A percentile compares a stretch with the other conserved stretches of the same genome.
phyloP scores from a whole-genome alignment of 768 basidiomycete species.

The Rhodosporidiobolus odoratus region DNA sequence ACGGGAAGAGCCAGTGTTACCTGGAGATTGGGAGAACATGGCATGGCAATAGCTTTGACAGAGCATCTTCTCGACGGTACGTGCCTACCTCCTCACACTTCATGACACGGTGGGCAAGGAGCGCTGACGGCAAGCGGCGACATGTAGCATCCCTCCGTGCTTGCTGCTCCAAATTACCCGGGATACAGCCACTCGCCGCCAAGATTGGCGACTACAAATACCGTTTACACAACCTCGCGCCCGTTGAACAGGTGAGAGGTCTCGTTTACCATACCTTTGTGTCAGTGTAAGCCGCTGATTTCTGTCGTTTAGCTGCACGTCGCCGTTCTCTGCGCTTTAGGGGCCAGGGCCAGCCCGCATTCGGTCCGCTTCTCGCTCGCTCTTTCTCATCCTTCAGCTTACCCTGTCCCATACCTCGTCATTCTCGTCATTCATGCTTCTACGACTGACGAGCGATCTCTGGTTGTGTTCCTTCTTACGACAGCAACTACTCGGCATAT shows the following conservation, averaged over 20 bases:
- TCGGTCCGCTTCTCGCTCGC: slow-evolving; percentile 1
- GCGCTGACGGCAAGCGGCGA: neutral
- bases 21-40: slow-evolving; percentile 10
- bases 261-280: neutral
- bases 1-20: slow-evolving; percentile 4
- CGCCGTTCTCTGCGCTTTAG: slow-evolving; percentile 29
- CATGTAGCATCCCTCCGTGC: slow-evolving; percentile 13
- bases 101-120: neutral
- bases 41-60: slow-evolving; percentile 3
- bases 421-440: too few species aligned
- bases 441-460: too few species aligned
- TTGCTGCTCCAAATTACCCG: slow-evolving; percentile 27
- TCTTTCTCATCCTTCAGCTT: too few species aligned
- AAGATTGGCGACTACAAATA: slow-evolving; percentile 15
- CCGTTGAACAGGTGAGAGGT: neutral
- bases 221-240: slow-evolving; percentile 6
- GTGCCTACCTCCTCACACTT: neutral
- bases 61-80: slow-evolving; percentile 23
- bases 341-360: slow-evolving; percentile 25
- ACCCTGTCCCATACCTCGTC: too few species aligned
- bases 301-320: slow-evolving; percentile 23
- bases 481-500: slow-evolving; percentile 25
- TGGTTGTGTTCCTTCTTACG: neutral
- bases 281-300: neutral
- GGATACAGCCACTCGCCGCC: slow-evolving; percentile 21